Evolutionary conservation across 73 alveolate genomes (phyloP), one percentile per base, ranked within the genome.

Genomic region (Paramecium caudatum): DNA sequence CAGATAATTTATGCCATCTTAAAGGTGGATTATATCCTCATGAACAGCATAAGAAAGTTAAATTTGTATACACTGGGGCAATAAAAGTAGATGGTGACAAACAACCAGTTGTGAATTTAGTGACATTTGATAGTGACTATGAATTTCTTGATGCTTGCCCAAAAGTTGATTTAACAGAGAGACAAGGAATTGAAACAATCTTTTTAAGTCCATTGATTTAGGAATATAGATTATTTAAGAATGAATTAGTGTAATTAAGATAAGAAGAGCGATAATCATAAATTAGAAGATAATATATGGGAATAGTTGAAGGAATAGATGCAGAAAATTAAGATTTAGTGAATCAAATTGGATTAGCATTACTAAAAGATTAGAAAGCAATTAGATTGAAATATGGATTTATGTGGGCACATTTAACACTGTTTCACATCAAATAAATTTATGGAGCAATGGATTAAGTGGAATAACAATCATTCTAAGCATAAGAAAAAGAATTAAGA

Each of bases 401-500:
- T 2, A 15, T 65, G 4, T 36, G 16, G 8, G 83, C 83, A 7
- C 50, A 65, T 25, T 33, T 65, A 15, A 65, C 83, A 33, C 49
- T 65, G 1, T 65, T 65, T 16, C 83, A 65, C 15, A 65, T 65
- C 15, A 65, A 36, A 65, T 3, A 65, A 33, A 36, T 65, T 10
- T 65, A 25, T 65, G 83, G 83, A n/a, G 39, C 27, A 25, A 65
- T 65, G 83, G 49, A 65, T 65, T 13, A 65, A 65, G 83, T 65
- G 25, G 50, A 30, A 33, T 43, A 65, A 32, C 34, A 65, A 65
- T 33, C 50, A 0, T 33, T 65, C 15, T n/a, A 33, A 15, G 83
- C 83, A 3, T 32, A 33, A 33, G 83, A 65, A 15, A 65, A 65
- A 65, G 83, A 65, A 65, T 30, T 65, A 21, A 65, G 83, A 32